Conservation (phyloP, 305 asterid species). For the Fraxinus nigra region DNA sequence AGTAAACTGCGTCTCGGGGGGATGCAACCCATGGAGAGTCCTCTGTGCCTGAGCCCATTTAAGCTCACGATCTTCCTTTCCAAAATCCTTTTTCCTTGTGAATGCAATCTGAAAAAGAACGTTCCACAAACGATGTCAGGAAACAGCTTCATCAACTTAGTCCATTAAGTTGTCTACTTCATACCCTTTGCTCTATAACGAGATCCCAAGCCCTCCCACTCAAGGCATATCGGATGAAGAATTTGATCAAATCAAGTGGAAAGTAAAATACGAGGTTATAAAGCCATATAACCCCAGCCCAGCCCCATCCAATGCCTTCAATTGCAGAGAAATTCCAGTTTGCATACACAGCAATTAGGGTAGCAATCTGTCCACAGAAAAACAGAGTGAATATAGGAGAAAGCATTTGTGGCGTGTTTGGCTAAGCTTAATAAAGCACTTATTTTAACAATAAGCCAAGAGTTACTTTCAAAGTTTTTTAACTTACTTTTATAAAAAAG, state of each 20-base stretch:
- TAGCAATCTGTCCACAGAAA: constrained; percentile 45
- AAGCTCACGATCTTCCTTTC: constrained; percentile 71
- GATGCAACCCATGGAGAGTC: constrained; percentile 68
- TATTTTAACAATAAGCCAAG: not conserved
- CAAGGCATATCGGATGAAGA: constrained; percentile 52
- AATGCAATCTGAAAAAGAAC: constrained; percentile 46
- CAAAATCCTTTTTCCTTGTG: constrained; percentile 68
- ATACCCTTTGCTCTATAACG: constrained; percentile 75
- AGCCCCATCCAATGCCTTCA: constrained; percentile 74
- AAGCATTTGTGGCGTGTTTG: not conserved
- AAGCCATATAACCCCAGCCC: constrained; percentile 72
- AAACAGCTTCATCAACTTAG: not conserved
- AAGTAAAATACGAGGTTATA: constrained; percentile 50
- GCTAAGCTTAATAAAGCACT: not conserved
- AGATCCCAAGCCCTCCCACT: constrained; percentile 87
- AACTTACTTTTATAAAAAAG: not conserved
- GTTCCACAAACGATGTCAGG: constrained; percentile 1
- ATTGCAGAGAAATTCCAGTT: constrained; percentile 57
- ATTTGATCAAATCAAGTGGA: constrained; percentile 58
- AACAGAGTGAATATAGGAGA: not conserved
- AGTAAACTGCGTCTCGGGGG: constrained; percentile 41
- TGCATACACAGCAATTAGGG: constrained; percentile 60
- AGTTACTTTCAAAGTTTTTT: not conserved
- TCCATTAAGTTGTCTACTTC: not conserved
- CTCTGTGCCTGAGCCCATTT: constrained; percentile 77